Evolutionary conservation across 441 rosid genomes (phyloP).

Genomic region (Euphorbia neoarborescens): DNA sequence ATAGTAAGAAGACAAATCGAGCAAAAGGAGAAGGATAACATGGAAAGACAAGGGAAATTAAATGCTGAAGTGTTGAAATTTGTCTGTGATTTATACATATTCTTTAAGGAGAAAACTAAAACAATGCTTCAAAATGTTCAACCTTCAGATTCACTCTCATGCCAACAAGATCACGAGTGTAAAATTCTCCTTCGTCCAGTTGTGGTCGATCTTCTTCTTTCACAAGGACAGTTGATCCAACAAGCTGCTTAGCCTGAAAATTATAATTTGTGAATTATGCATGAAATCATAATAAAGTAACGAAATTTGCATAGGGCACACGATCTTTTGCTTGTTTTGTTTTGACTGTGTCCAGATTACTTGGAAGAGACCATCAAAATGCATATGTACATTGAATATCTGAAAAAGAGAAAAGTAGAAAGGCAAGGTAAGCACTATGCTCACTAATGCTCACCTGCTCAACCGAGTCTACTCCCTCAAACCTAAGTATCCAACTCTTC

Average conservation of each 20-base stretch:
- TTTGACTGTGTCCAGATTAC: not conserved
- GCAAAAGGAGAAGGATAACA: not conserved
- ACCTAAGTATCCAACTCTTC: constrained; percentile 78
- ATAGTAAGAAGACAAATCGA: not conserved
- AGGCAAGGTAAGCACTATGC: not conserved
- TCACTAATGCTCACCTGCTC: constrained; percentile 47
- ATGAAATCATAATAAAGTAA: not conserved
- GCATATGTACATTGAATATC: not conserved
- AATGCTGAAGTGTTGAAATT: not conserved
- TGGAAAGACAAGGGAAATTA: not conserved
- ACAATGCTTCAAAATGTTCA: constrained; percentile 6
- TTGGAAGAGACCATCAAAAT: not conserved
- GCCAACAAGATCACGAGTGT: constrained; percentile 81
- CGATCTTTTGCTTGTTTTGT: too few species aligned
- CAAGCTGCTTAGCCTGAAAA: constrained; percentile 64
- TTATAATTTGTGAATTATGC: constrained; percentile 12
- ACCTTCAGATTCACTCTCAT: constrained; percentile 76
- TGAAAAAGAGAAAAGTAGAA: not conserved
- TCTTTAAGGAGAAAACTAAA: not conserved
- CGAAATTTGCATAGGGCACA: not conserved
- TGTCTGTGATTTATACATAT: not conserved
- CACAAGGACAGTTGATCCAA: constrained; percentile 77
- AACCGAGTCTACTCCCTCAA: constrained; percentile 55
- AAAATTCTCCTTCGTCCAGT: constrained; percentile 68
- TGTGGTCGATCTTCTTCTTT: constrained; percentile 74